These are phyloP conservation scores for Colletotrichum destructivum DNA, from an alignment of 2,329 filamentous ascomycete species.

Conservation along the genomic window DNA sequence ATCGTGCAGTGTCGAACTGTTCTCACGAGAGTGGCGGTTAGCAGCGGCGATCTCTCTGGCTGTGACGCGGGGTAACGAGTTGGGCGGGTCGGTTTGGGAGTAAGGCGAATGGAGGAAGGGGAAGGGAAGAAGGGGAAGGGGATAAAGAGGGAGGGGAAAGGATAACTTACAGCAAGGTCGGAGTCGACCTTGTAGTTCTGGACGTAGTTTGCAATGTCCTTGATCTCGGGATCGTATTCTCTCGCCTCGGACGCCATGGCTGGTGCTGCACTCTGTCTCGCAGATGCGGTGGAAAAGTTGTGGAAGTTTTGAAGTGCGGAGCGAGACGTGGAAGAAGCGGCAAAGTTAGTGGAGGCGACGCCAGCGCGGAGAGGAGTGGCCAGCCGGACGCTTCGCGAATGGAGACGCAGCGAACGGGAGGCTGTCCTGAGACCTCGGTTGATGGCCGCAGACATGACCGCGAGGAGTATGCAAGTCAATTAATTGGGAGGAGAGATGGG, in stretches of 20 bases:
- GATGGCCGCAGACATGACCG: slow-evolving; percentile 66
- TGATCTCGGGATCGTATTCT: slow-evolving; percentile 92
- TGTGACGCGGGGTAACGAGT: slow-evolving; percentile 43
- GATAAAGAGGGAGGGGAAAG: slow-evolving; percentile 43
- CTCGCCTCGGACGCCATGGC: slow-evolving; percentile 65
- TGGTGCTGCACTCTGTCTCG: slow-evolving; percentile 64
- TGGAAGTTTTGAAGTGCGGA: slow-evolving; percentile 54
- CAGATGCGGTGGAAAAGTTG: slow-evolving; percentile 66
- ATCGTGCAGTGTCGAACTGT: slow-evolving; percentile 94
- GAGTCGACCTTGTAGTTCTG: slow-evolving; percentile 93
- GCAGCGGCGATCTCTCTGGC: slow-evolving; percentile 43
- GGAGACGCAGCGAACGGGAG: slow-evolving; percentile 68
- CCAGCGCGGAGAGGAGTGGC: slow-evolving; percentile 54
- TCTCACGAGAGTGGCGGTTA: slow-evolving; percentile 46
- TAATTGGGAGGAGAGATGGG: slow-evolving; percentile 19
- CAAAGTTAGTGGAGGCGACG: slow-evolving; percentile 53
- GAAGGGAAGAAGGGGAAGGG: slow-evolving; percentile 8
- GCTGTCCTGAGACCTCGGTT: slow-evolving; percentile 69
- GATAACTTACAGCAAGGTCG: slow-evolving; percentile 84
- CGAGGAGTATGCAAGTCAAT: slow-evolving; percentile 35
- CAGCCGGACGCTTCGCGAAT: slow-evolving; percentile 56
- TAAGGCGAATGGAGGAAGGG: not conserved
- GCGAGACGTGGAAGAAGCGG: slow-evolving; percentile 49
- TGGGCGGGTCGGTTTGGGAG: slow-evolving; percentile 3
- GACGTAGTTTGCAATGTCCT: slow-evolving; percentile 95